phyloP scores from a whole-genome alignment of 2,329 filamentous ascomycete species.

The Trichophyton schoenleinii region DNA sequence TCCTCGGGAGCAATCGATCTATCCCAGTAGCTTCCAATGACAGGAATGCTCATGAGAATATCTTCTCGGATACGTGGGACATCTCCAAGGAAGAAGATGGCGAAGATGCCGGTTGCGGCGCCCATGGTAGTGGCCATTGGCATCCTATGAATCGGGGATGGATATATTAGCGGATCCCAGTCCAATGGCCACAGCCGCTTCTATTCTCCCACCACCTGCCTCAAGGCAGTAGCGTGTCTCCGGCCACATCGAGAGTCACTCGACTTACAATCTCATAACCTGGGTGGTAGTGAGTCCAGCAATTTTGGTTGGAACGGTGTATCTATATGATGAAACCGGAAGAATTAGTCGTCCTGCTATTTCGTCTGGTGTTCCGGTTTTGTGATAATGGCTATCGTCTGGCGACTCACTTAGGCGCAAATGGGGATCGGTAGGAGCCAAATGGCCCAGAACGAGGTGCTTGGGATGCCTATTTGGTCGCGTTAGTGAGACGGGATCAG shows the following conservation, averaged over 20 bases:
- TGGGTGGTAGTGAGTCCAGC: slow-evolving; percentile 37
- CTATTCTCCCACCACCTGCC: not conserved
- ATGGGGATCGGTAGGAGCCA: slow-evolving; percentile 41
- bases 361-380: not conserved
- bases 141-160: slow-evolving; percentile 22
- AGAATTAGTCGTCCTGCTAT: not conserved
- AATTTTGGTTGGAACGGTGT: slow-evolving; percentile 37
- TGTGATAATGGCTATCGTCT: not conserved
- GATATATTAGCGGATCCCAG: slow-evolving; percentile 3
- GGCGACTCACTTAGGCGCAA: slow-evolving; percentile 43
- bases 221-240: not conserved
- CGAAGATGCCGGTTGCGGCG: slow-evolving; percentile 45
- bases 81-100: slow-evolving; percentile 53
- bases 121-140: slow-evolving; percentile 44
- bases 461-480: not conserved
- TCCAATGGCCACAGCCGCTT: not conserved
- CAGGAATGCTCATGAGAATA: slow-evolving; percentile 48
- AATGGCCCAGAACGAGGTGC: not conserved
- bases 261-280: slow-evolving; percentile 35
- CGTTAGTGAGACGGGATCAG: not conserved
- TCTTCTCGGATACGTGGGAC: slow-evolving; percentile 50
- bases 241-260: not conserved
- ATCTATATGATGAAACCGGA: slow-evolving; percentile 27
- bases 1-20: slow-evolving; percentile 50
- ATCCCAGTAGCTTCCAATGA: slow-evolving; percentile 46